phyloP scores from a whole-genome alignment of 108 stramenopile genomes.

The Tribonema minus region DNA sequence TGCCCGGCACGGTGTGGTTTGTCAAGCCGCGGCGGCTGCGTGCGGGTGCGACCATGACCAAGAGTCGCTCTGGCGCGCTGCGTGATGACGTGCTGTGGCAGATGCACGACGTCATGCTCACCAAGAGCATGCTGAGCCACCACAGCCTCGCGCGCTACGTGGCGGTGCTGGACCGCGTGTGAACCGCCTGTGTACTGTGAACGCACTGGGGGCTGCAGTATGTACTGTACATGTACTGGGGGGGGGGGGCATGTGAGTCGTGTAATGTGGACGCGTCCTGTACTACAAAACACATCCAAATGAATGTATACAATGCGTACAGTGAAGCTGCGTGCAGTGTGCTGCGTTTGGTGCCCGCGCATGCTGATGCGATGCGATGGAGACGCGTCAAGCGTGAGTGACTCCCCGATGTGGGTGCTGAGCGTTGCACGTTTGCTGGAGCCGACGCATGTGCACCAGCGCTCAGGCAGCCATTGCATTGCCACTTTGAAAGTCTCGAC shows the following conservation, averaged over 20 bases:
- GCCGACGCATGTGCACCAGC: too few relatives aligned
- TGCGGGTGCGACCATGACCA: constrained; percentile 29
- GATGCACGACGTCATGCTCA: constrained; percentile 50
- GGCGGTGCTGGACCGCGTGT: constrained; percentile 31
- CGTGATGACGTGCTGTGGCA: constrained; percentile 57
- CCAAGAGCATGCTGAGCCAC: constrained; percentile 52
- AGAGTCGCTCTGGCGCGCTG: constrained; percentile 42
- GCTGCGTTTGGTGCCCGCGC: background rate
- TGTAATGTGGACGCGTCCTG: too few relatives aligned
- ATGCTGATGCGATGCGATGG: background rate
- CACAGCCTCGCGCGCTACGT: constrained; percentile 52
- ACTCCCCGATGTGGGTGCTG: too few relatives aligned
- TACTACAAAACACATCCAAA: too few relatives aligned
- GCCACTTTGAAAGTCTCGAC: too few relatives aligned
- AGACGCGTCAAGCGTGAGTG: background rate
- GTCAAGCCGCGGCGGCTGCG: constrained; percentile 49
- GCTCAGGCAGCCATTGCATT: too few relatives aligned
- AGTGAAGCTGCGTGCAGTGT: background rate
- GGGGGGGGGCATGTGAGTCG: too few relatives aligned
- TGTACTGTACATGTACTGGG: too few relatives aligned
- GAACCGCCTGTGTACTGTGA: background rate
- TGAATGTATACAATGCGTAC: too few relatives aligned
- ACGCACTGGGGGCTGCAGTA: background rate
- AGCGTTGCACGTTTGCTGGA: too few relatives aligned
- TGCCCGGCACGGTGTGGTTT: constrained; percentile 52